Evolutionary conservation across 257 asterid genomes (phyloP), one percentile per base, ranked within the genome.

Genomic region (Nicotiana undulata): DNA sequence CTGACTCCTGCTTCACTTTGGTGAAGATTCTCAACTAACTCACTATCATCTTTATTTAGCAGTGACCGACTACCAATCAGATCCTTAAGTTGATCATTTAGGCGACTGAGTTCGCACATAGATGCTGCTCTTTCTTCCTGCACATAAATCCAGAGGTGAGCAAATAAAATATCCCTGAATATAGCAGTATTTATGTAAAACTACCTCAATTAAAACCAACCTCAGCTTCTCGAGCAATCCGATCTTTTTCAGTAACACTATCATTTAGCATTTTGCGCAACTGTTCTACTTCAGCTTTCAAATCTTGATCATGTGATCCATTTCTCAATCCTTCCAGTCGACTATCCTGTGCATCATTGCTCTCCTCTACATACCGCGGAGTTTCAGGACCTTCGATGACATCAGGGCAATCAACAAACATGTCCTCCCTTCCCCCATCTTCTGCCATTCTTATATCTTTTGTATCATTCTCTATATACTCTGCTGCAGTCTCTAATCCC

Each of bases 401-500:
- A 75, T 96, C 99, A 65, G 97, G 92, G 85, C 98, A 94, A 85
- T 96, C 99, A 82, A 96, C 97, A 88, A 96, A 95, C 90, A 88
- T 89, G 75, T 95, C 99, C 52, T 94, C 98, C 83, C 86, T 90
- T 66, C 82, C 91, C 61, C 84, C 95, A 77, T 93, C 97, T 58
- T 94, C 98, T 61, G 83, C 85, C 16, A 81, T 79, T 87, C 79
- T 88, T 49, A 58, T 81, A 80, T 85, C 92, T 83, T 70, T 85
- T 55, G 85, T 80, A 64, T 70, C 86, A 83, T 75, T 83, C 77
- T 82, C 84, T 72, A 72, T 80, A 79, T 88, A 79, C 65, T 84
- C 87, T 52, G 80, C 67, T 37, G 60, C 85, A 83, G 63, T 83
- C 10, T 75, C 77, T 82, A 60, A 79, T 20, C 17, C 51, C 76